phyloP scores from a whole-genome alignment of 345 rosid genomes.

The Euphorbia lathyris region DNA sequence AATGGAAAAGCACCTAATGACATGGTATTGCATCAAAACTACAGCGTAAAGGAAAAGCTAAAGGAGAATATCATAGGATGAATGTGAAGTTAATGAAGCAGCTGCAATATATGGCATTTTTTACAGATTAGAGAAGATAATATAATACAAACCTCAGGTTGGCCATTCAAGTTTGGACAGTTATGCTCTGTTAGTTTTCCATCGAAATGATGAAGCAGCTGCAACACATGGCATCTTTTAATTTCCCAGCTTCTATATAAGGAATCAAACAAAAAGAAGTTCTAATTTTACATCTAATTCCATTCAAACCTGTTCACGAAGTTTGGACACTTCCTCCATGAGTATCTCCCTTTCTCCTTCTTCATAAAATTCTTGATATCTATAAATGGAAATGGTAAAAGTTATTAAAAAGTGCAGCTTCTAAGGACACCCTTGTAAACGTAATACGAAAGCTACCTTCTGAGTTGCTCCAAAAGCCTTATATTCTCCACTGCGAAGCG shows the following conservation, averaged over 20 bases:
- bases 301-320: conserved; percentile 69
- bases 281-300: conserved; percentile 13
- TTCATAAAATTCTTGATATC: conserved; percentile 92
- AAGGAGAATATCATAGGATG: conserved; percentile 9
- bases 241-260: conserved; percentile 8
- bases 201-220: conserved; percentile 64
- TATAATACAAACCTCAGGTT: conserved; percentile 51
- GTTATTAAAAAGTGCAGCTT: conserved; percentile 10
- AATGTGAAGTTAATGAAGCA: not conserved
- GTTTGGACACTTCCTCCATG: conserved; percentile 57
- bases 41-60: not conserved
- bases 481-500: conserved; percentile 94
- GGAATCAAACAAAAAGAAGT: conserved; percentile 11
- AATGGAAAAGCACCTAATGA: conserved; percentile 4
- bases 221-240: conserved; percentile 17
- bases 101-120: not conserved
- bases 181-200: conserved; percentile 44
- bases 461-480: conserved; percentile 83
- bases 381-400: conserved; percentile 31
- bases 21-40: not conserved
- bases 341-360: conserved; percentile 95
- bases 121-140: conserved; percentile 19
- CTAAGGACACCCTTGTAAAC: conserved; percentile 6
- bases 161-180: conserved; percentile 30
- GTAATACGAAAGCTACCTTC: conserved; percentile 46